Conservation (phyloP, 1,284 basidiomycete genomes). For the Megacollybia platyphylla region DNA sequence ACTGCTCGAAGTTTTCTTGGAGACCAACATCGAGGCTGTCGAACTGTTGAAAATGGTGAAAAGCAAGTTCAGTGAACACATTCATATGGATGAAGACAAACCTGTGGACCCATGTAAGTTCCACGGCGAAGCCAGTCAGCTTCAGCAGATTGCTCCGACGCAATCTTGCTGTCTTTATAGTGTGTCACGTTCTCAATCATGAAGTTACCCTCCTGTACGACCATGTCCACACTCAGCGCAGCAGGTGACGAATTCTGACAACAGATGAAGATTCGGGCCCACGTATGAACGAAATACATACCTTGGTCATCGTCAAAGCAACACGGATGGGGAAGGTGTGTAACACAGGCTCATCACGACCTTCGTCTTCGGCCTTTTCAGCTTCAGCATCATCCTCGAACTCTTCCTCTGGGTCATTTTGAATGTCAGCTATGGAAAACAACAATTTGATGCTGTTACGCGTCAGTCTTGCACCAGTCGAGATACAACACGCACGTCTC, state of each 20-base stretch:
- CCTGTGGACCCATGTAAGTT: conserved; percentile 85
- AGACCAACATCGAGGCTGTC: conserved; percentile 82
- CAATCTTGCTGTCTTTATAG: conserved; percentile 66
- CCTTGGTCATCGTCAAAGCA: conserved; percentile 80
- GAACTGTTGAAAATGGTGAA: conserved; percentile 35
- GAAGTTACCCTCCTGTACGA: conserved; percentile 78
- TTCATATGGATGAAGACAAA: conserved; percentile 17
- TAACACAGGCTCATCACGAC: conserved; percentile 15
- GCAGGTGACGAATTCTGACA: conserved; percentile 34
- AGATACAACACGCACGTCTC: conserved; percentile 55
- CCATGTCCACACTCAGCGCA: conserved; percentile 69
- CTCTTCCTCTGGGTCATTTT: conserved; percentile 22
- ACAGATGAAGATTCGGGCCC: neutral
- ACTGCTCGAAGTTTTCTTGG: conserved; percentile 81
- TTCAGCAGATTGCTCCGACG: conserved; percentile 73
- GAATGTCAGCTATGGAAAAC: conserved; percentile 75
- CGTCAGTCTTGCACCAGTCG: conserved; percentile 3
- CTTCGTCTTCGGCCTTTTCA: conserved; percentile 24
- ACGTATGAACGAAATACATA: conserved; percentile 12
- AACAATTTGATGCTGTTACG: conserved; percentile 55
- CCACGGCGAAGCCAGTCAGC: conserved; percentile 90
- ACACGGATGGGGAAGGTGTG: conserved; percentile 61
- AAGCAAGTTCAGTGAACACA: neutral
- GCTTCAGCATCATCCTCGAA: conserved; percentile 19
- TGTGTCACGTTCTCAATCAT: conserved; percentile 83